Evolutionary conservation across 257 asterid genomes (phyloP), one percentile per base, ranked within the genome.

Genomic region (Scutellaria minor): DNA sequence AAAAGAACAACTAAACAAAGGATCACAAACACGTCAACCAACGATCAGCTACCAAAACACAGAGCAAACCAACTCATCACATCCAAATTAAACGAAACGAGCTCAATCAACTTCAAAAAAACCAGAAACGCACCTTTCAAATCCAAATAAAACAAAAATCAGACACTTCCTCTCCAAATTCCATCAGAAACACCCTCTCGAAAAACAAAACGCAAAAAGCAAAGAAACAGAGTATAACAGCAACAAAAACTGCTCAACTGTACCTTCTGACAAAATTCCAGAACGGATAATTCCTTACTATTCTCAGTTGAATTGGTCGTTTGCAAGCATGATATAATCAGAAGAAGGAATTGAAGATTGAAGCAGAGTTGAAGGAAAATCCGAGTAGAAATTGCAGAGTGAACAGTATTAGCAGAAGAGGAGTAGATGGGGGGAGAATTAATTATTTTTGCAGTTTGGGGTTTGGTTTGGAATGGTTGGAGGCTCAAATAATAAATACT

Each of bases 401-500:
- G 65, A 64, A 45, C 54, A 54, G 35, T 20, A 44, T 57, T 56
- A 54, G 78, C 66, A 66, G 81, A 51, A 20, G 78, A 11, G 75
- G 74, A 82, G 85, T 75, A 78, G 83, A 75, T 80, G 62, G 66
- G 52, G 75, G 54, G 68, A 53, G 73, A 35, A 67, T 53, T 42
- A 54, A 53, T 75, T 52, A 41, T 60, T 69, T 57, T 63, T 22
- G 60, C 48, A 76, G 82, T 79, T 80, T 61, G 82, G 78, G 81
- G 86, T 85, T 90, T 86, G 97, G 96, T 86, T 85, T 46, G 78
- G 64, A 71, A 79, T 85, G 84, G 92, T 80, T 73, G 77, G 87
- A 51, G 75, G 59, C 7, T 64, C 78, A 67, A 46, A 46, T 56
- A 54, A 54, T 82, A 79, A 88, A 83, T 90, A 79, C 66, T 9